Evolutionary conservation across 495 filamentous ascomycete genomes (phyloP), one percentile per base, ranked within the genome.

Genomic region (Penicillium pulvis): DNA sequence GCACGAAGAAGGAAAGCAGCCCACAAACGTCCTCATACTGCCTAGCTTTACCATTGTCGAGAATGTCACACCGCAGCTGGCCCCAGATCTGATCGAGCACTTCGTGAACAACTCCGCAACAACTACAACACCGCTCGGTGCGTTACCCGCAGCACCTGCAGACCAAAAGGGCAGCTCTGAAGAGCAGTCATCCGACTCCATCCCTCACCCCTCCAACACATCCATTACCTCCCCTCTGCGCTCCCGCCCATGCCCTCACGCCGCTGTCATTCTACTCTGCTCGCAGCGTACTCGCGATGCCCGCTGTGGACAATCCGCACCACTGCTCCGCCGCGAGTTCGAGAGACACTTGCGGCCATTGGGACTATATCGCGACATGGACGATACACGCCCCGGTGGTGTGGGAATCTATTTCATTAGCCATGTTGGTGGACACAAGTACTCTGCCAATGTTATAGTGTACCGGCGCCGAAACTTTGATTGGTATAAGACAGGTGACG

Each of bases 381-480:
- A 92, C 51, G 94, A 98, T 67, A 85, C 89, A 71, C 71, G 94
- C 42, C 88, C 91, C 0, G 93, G 93, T 16, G 94, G 95, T 2
- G 93, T 95, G 4, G 93, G 91, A 1, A 89, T 98, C 51, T 93
- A 97, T 65, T 98, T 98, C 68, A 92, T 98, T 63, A 92, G 86
- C 61, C 94, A 98, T 68, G 91, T 97, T 0, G 93, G 93, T 8
- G 93, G 93, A 1, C 93, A 97, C 68, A 93, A 94, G 76, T 97
- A 91, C 51, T 64, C 64, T 10, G 94, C 93, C 1, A 98, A 98
- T 64, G 82, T 97, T 63, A 87, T 98, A 73, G 77, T 98, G 0
- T 98, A 98, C 67, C 81, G 94, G 7, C 79, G 87, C 31, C 78
- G 78, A 17, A 81, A 87, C 53, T 69, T 85, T 73, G 50, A 85